Conservation (phyloP, 2,329 filamentous ascomycete species). For the Monosporascus sp. region DNA sequence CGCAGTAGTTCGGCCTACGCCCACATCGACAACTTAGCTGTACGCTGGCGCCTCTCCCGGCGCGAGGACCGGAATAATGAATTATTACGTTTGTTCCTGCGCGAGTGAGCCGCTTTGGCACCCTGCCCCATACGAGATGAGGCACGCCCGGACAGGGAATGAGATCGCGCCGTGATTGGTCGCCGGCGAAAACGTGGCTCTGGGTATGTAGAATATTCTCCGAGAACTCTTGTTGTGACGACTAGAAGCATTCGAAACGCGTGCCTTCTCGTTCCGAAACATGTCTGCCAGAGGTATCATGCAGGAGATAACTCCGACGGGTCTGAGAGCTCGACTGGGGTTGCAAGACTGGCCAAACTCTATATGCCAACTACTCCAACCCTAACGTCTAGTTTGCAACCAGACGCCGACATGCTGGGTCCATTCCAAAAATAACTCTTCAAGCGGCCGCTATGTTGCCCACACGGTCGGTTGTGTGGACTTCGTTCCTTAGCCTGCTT, state of each 20-base stretch:
- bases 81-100: neutral
- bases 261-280: neutral
- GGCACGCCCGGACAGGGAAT: too few relatives aligned
- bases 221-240: neutral
- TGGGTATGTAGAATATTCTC: neutral
- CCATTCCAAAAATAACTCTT: too few relatives aligned
- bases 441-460: too few relatives aligned
- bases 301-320: neutral
- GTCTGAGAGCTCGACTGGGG: neutral
- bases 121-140: neutral
- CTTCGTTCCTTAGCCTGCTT: too few relatives aligned
- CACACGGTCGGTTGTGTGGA: too few relatives aligned
- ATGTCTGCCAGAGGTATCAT: neutral
- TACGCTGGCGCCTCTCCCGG: neutral
- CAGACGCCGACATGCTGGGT: too few relatives aligned
- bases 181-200: neutral
- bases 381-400: too few relatives aligned
- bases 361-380: too few relatives aligned
- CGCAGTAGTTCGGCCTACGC: neutral
- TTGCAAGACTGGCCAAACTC: too few relatives aligned
- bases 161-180: neutral
- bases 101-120: too few relatives aligned
- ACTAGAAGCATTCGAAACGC: neutral
- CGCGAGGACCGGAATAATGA: neutral
- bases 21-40: neutral